Percentiles rank a stretch among this genome's conserved stretches.
Evolutionary conservation across 2,329 filamentous ascomycete genomes (phyloP).

Genomic region (Fusarium ambrosium): DNA sequence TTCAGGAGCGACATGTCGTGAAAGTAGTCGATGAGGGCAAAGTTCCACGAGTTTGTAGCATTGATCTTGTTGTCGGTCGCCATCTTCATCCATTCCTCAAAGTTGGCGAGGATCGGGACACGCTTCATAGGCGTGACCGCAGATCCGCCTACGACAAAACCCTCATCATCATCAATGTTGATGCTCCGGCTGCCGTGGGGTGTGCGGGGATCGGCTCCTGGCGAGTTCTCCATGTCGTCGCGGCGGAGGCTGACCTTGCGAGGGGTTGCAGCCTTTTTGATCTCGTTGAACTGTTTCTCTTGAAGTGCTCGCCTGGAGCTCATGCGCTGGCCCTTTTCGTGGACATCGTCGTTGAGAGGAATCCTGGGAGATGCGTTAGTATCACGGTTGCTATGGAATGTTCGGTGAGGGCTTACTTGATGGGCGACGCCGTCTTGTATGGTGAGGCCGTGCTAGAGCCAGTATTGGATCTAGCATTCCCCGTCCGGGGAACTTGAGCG

Average conservation of each 20-base stretch:
- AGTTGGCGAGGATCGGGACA: conserved; percentile 95
- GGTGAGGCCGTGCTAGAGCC: conserved; percentile 64
- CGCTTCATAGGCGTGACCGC: conserved; percentile 96
- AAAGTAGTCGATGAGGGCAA: conserved; percentile 99
- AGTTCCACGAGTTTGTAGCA: conserved; percentile 98
- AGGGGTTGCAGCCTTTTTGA: conserved; percentile 79
- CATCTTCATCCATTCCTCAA: conserved; percentile 99
- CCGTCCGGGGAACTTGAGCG: conserved; percentile 66
- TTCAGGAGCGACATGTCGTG: conserved; percentile 98
- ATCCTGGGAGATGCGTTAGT: conserved; percentile 69
- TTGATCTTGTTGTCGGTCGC: conserved; percentile 99
- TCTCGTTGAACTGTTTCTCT: conserved; percentile 91
- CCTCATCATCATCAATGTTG: conserved; percentile 65
- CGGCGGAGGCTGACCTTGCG: conserved; percentile 73
- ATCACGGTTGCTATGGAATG: conserved; percentile 23
- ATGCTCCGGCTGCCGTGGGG: conserved; percentile 57
- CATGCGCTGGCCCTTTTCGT: conserved; percentile 89
- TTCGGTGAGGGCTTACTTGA: conserved; percentile 62
- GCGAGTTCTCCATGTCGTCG: conserved; percentile 70
- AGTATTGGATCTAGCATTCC: conserved; percentile 61
- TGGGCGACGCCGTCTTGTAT: conserved; percentile 68
- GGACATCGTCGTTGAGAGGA: conserved; percentile 93
- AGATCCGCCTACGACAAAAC: conserved; percentile 76
- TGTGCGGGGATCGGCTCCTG: conserved; percentile 68
- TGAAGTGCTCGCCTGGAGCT: conserved; percentile 90